Evolutionary conservation across 306 rosid genomes (phyloP).

Genomic region (Lupinus albus): DNA sequence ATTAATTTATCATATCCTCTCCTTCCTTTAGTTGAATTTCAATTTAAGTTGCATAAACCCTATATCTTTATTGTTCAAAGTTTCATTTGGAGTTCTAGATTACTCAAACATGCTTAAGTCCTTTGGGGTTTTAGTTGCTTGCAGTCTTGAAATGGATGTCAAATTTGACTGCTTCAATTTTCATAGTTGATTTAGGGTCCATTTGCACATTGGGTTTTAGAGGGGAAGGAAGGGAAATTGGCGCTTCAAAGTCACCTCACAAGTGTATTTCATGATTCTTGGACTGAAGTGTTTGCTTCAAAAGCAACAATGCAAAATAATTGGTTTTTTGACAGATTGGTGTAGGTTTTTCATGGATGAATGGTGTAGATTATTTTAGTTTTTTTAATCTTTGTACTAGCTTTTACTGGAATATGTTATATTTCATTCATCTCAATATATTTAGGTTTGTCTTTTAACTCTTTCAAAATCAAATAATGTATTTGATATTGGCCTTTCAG

Average conservation of each 20-base stretch:
- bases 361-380: not conserved
- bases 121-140: constrained; percentile 21
- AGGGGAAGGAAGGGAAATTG: too few relatives aligned
- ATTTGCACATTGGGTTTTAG: too few relatives aligned
- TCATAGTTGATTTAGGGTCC: not conserved
- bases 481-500: constrained; percentile 21
- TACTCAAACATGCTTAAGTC: constrained; percentile 1
- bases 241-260: too few relatives aligned
- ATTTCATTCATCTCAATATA: constrained; percentile 13
- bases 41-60: constrained; percentile 9
- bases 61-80: constrained; percentile 30
- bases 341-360: constrained; percentile 10
- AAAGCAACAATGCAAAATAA: constrained; percentile 25
- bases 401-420: constrained; percentile 15
- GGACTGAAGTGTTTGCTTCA: not conserved
- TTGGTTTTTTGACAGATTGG: constrained; percentile 17
- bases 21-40: constrained; percentile 20
- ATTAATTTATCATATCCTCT: not conserved
- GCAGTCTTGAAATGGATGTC: constrained; percentile 22
- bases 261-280: constrained; percentile 5
- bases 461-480: constrained; percentile 18
- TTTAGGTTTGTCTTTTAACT: not conserved
- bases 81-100: constrained; percentile 33
- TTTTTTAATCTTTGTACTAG: not conserved
- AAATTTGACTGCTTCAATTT: constrained; percentile 22